phyloP scores from a whole-genome alignment of 2,329 filamentous ascomycete genomes.

The Harringtonia lauricola region DNA sequence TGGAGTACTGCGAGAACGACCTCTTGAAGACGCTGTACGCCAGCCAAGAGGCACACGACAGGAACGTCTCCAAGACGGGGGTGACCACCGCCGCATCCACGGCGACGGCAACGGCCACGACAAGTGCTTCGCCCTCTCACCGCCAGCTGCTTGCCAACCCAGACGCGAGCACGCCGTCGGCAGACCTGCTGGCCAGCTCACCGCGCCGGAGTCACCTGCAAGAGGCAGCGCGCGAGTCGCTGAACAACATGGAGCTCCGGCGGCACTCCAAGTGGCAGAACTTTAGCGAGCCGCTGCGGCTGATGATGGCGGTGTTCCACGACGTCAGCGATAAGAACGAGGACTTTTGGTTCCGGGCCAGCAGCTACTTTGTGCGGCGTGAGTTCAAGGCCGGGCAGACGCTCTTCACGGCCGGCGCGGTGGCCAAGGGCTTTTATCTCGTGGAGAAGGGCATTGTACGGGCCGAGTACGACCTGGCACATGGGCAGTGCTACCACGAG shows the following conservation, averaged over 20 bases:
- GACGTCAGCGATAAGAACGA: constrained; percentile 76
- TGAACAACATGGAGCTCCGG: constrained; percentile 54
- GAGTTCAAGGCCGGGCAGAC: constrained; percentile 59
- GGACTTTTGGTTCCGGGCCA: constrained; percentile 86
- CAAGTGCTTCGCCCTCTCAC: constrained; percentile 4
- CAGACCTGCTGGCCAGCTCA: constrained; percentile 54
- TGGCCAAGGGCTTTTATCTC: constrained; percentile 77
- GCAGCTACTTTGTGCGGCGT: constrained; percentile 61
- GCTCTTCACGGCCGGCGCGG: constrained; percentile 68
- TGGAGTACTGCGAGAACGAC: constrained; percentile 93
- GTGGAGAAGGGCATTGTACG: constrained; percentile 81
- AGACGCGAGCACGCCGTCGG: constrained; percentile 19
- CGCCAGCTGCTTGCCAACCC: constrained; percentile 35
- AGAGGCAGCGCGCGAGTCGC: constrained; percentile 63
- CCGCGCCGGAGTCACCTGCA: constrained; percentile 70
- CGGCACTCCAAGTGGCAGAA: constrained; percentile 63
- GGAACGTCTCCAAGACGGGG: background rate
- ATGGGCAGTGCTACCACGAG: constrained; percentile 71
- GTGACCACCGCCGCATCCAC: background rate
- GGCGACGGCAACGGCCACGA: background rate
- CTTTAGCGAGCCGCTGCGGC: constrained; percentile 80
- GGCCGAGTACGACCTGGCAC: constrained; percentile 82
- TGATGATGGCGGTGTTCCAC: constrained; percentile 93
- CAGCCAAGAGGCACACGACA: constrained; percentile 48
- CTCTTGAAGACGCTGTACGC: constrained; percentile 72